Evolutionary conservation across 1,284 basidiomycete genomes (phyloP).

Genomic region (Trichosporon asahii): DNA sequence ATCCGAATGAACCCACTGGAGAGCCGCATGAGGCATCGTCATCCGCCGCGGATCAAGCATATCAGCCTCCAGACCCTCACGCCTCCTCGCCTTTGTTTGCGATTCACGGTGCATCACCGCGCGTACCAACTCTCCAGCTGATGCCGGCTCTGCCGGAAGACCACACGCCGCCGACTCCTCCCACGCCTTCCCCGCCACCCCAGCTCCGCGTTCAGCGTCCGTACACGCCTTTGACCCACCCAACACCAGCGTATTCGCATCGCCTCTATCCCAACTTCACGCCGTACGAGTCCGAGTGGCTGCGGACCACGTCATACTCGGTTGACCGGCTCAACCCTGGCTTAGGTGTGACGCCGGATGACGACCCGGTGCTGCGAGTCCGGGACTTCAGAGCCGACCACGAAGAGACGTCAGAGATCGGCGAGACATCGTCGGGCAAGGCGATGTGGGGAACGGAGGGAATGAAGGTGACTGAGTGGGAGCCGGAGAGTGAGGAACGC

Average conservation of each 20-base stretch:
- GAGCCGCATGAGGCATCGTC: neutral
- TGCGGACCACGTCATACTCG: conserved; percentile 2
- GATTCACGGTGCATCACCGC: neutral
- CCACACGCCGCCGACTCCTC: neutral
- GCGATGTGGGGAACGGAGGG: conserved; percentile 23
- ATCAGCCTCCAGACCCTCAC: neutral
- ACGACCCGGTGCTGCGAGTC: neutral
- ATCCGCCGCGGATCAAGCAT: neutral
- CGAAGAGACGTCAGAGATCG: conserved; percentile 32
- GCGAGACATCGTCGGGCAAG: conserved; percentile 28
- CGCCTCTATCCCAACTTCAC: conserved; percentile 47
- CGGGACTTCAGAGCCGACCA: conserved; percentile 19
- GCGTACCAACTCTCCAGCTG: neutral
- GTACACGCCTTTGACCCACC: conserved; percentile 31
- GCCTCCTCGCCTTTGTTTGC: neutral
- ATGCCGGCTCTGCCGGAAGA: conserved; percentile 18
- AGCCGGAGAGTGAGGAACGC: conserved; percentile 22
- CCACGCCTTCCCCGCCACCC: neutral
- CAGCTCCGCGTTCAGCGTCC: conserved; percentile 17
- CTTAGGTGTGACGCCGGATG: neutral
- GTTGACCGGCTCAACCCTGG: neutral
- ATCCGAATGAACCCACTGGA: neutral
- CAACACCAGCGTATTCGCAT: conserved; percentile 38
- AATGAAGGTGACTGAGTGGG: conserved; percentile 38
- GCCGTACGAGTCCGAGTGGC: conserved; percentile 13